phyloP scores from a whole-genome alignment of 345 rosid species.

The Lepidium didymum region DNA sequence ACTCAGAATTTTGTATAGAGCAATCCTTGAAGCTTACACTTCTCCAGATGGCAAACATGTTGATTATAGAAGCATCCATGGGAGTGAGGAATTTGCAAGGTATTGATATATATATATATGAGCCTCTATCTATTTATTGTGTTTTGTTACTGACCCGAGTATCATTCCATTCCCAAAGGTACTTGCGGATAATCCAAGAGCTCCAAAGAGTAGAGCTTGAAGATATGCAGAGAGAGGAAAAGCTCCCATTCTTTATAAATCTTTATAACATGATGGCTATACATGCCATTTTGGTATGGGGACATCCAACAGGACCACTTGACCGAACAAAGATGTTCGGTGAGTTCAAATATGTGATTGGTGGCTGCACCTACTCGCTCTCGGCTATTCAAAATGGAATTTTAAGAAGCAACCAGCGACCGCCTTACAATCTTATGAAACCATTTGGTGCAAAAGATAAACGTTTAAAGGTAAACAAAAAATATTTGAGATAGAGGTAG shows the following conservation, averaged over 20 bases:
- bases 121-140: background rate
- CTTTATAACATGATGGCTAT: constrained; percentile 87
- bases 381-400: constrained; percentile 83
- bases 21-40: constrained; percentile 69
- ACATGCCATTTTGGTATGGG: constrained; percentile 67
- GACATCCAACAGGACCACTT: constrained; percentile 64
- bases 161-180: constrained; percentile 54
- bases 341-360: constrained; percentile 75
- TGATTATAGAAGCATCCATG: constrained; percentile 84
- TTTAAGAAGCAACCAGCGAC: constrained; percentile 69
- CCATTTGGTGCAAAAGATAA: constrained; percentile 68
- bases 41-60: constrained; percentile 77
- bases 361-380: constrained; percentile 68
- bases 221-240: constrained; percentile 66
- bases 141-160: background rate
- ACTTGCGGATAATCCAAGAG: constrained; percentile 66
- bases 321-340: constrained; percentile 66
- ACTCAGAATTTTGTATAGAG: constrained; percentile 51
- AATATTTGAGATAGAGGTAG: background rate
- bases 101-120: constrained; percentile 15
- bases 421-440: constrained; percentile 74
- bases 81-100: constrained; percentile 97
- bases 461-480: constrained; percentile 43
- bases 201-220: constrained; percentile 72
- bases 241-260: constrained; percentile 74